Percentiles rank a stretch among this genome's conserved stretches.
Conservation (phyloP, 148 eudicot species). For the Rhododendron mucronatum region DNA sequence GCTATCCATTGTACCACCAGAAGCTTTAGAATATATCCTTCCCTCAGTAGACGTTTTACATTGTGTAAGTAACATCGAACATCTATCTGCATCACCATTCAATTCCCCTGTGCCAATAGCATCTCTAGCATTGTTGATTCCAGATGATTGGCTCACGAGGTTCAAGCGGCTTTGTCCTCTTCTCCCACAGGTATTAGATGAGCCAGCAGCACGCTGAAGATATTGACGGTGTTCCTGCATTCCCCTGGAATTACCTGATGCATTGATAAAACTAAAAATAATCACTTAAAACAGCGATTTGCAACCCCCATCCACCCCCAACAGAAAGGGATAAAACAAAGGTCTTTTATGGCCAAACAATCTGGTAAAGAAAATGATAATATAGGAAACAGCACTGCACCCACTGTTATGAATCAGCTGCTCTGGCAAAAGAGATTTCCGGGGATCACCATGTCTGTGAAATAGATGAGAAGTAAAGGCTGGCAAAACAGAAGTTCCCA, state of each 20-base stretch:
- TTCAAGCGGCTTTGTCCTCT: slow-evolving; percentile 22
- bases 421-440: slow-evolving; percentile 25
- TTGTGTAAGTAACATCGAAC: slow-evolving; percentile 21
- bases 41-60: slow-evolving; percentile 17
- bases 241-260: slow-evolving; percentile 29
- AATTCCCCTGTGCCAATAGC: slow-evolving; percentile 18
- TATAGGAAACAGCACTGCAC: slow-evolving; percentile 12
- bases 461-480: slow-evolving; percentile 18
- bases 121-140: slow-evolving; percentile 18
- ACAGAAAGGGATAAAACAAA: not conserved
- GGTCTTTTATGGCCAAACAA: not conserved
- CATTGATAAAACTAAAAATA: slow-evolving; percentile 13
- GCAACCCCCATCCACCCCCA: not conserved
- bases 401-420: slow-evolving; percentile 36
- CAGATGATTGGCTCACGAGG: slow-evolving; percentile 14
- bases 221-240: slow-evolving; percentile 16
- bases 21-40: slow-evolving; percentile 16
- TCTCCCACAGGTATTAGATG: slow-evolving; percentile 22
- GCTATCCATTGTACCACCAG: slow-evolving; percentile 11
- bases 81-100: slow-evolving; percentile 20
- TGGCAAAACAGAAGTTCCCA: slow-evolving; percentile 25
- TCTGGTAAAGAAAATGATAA: not conserved
- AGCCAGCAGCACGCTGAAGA: slow-evolving; percentile 18
- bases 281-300: slow-evolving; percentile 7
- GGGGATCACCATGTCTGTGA: slow-evolving; percentile 16